Conservation (phyloP, 1,139 yeast genomes). For the Sugiyamaella sp. region DNA sequence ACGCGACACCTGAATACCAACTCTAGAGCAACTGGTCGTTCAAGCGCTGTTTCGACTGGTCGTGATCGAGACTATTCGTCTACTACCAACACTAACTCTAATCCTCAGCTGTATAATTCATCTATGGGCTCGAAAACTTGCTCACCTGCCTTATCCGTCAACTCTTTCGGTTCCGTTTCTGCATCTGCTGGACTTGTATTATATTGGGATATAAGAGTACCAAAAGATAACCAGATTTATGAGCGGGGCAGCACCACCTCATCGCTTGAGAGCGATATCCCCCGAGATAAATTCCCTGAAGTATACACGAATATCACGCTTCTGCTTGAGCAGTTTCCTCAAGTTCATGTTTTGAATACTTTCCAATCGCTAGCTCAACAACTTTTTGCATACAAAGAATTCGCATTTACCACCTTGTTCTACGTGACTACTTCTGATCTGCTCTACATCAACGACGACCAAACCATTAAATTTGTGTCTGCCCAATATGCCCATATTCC, state of each 20-base stretch:
- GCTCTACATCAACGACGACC: conserved; percentile 10
- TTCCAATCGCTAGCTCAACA: conserved; percentile 20
- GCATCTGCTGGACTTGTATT: conserved; percentile 11
- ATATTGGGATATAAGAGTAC: conserved; percentile 16
- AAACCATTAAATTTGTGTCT: conserved; percentile 17
- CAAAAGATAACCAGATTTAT: conserved; percentile 19
- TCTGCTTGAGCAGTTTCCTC: conserved; percentile 18
- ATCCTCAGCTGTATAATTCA: neutral
- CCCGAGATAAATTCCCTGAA: neutral
- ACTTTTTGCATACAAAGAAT: conserved; percentile 21
- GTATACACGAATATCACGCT: conserved; percentile 13
- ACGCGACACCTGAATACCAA: neutral
- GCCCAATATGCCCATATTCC: conserved; percentile 26
- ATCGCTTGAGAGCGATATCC: neutral
- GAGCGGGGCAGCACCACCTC: conserved; percentile 11
- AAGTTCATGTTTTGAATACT: conserved; percentile 13
- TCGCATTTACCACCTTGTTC: conserved; percentile 19
- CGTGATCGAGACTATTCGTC: neutral
- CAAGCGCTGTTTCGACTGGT: neutral
- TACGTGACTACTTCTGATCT: conserved; percentile 16
- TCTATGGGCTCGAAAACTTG: conserved; percentile 9
- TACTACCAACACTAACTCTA: neutral
- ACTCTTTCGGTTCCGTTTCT: neutral
- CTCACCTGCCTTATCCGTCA: conserved; percentile 7
- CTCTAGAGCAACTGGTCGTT: neutral